Evolutionary conservation across 2,329 filamentous ascomycete species (phyloP).

Genomic region (Fusarium fracticaudum): DNA sequence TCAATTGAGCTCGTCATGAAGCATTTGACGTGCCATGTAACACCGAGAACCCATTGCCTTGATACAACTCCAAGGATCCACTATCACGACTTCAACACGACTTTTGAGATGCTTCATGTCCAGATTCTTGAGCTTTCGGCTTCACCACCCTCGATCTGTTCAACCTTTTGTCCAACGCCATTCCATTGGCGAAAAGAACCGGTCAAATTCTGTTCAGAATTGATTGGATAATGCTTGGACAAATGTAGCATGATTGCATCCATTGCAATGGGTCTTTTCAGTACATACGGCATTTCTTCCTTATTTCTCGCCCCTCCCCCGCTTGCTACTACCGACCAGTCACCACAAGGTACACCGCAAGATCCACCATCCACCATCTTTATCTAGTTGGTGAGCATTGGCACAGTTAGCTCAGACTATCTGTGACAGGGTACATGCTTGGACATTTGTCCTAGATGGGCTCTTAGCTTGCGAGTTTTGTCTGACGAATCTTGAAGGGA

Average conservation of each 20-base stretch:
- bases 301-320: constrained; percentile 36
- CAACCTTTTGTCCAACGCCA: background rate
- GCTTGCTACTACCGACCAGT: constrained; percentile 26
- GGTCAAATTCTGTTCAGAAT: background rate
- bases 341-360: constrained; percentile 20
- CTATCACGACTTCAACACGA: constrained; percentile 22
- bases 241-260: constrained; percentile 29
- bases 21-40: background rate
- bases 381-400: constrained; percentile 13
- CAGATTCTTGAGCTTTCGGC: background rate
- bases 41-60: constrained; percentile 2
- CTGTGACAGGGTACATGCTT: constrained; percentile 29
- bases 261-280: constrained; percentile 7
- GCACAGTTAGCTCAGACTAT: constrained; percentile 3
- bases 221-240: constrained; percentile 19
- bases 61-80: constrained; percentile 27
- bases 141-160: background rate
- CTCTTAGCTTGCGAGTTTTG: background rate
- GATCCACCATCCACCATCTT: constrained; percentile 34
- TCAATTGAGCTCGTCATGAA: background rate
- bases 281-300: constrained; percentile 9
- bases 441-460: background rate
- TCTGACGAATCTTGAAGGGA: background rate
- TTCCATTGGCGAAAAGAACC: constrained; percentile 9
- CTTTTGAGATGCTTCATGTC: constrained; percentile 17